Evolutionary conservation across 257 asterid species (phyloP), one percentile per base, ranked within the genome.

Genomic region (Rubia yunnanensis): DNA sequence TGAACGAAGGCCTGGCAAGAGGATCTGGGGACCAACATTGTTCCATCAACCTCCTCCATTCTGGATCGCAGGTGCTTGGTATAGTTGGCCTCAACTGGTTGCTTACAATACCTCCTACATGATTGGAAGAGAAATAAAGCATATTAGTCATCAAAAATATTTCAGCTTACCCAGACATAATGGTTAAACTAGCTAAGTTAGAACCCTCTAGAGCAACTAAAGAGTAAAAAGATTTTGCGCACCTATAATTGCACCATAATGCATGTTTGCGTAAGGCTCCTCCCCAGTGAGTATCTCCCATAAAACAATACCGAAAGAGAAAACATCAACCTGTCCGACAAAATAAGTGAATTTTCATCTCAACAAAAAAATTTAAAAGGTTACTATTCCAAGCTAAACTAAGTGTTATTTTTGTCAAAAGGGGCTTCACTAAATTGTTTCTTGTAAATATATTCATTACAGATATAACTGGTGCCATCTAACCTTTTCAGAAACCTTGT

Each of bases 221-320:
- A 54, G 35, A 10, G 28, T 1, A 55, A 13, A 65, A 71, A 41
- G 49, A 63, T 23, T 14, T 28, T 46, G 46, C 77, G 28, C 62
- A 86, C 91, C 97, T 80, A 89, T 91, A 77, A 91, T 91, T 66
- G 96, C 96, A 36, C 98, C 98, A 53, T 88, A 91, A 79, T 91
- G 95, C 98, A 91, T 91, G 83, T 80, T 91, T 63, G 95, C 95
- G 52, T 91, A 91, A 78, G 98, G 98, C 76, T 91, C 98, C 74
- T 91, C 98, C 18, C 98, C 98, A 3, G 96, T 88, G 67, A 91
- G 98, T 70, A 91, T 91, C 98, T 88, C 98, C 98, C 98, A 91
- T 82, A 91, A 70, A 65, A 91, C 95, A 76, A 91, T 86, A 48
- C 98, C 98, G 73, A 91, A 91, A 71, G 98, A 91, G 75, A 91